Conservation (phyloP, 2,329 filamentous ascomycete species). For the Colletotrichum simmondsii region DNA sequence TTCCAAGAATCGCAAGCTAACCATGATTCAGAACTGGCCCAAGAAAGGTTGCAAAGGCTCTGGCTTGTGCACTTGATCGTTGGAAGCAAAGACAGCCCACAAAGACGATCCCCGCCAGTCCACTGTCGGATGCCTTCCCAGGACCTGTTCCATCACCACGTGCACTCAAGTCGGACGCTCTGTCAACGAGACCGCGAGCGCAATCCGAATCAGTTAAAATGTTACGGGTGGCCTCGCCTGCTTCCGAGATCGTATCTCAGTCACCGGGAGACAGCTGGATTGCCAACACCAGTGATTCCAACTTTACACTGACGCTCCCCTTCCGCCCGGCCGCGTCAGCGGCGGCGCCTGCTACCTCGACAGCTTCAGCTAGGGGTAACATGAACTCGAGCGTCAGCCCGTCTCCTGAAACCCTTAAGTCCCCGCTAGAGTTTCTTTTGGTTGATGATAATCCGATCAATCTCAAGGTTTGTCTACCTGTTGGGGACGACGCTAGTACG, state of each 20-base stretch:
- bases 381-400: background rate
- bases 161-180: background rate
- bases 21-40: constrained; percentile 24
- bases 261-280: constrained; percentile 11
- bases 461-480: constrained; percentile 36
- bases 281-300: background rate
- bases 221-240: background rate
- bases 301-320: constrained; percentile 28
- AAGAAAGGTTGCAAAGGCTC: constrained; percentile 36
- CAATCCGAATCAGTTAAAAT: constrained; percentile 28
- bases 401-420: background rate
- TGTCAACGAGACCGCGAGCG: background rate
- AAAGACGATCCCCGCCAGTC: constrained; percentile 1
- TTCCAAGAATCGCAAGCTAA: background rate
- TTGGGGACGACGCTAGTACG: too few relatives aligned
- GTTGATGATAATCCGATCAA: constrained; percentile 51
- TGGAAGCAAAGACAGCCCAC: constrained; percentile 28
- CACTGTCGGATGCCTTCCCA: constrained; percentile 6
- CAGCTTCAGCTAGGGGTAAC: background rate
- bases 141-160: background rate
- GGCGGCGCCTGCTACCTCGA: background rate
- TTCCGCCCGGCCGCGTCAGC: constrained; percentile 13
- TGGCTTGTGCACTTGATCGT: constrained; percentile 29
- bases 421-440: constrained; percentile 39
- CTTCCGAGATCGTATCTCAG: background rate